Evolutionary conservation across 2,329 filamentous ascomycete species (phyloP), one percentile per base, ranked within the genome.

Genomic region (Cladophialophora immunda): DNA sequence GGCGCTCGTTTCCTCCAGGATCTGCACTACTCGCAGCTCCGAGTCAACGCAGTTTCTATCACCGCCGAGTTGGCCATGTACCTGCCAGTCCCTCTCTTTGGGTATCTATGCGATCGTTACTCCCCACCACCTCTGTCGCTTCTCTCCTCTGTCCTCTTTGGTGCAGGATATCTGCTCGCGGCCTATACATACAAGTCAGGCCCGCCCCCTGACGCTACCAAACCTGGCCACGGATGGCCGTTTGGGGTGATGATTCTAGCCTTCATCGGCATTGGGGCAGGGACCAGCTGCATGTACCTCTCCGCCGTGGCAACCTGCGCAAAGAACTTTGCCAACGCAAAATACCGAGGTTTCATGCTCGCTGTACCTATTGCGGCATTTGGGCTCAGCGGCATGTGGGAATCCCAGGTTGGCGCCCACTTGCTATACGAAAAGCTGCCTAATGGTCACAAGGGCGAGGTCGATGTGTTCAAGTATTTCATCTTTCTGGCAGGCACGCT

Each of bases 321-420:
- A 38, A 99, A 99, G 87, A 99, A 98, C 81, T 99, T 98, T 80
- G 94, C 94, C 57, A 89, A 91, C 68, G 93, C 93, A 3, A 92
- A 90, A 75, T 90, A 96, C 75, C 91, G 94, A 74, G 95, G 95
- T 0, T 81, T 99, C 58, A 94, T 96, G 67, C 84, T 99, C 63
- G 94, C 94, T 1, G 85, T 92, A 67, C 95, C 95, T 1, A 97
- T 98, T 77, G 93, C 95, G 0, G 90, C 92, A 6, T 97, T 97
- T 77, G 95, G 95, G 0, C 79, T 99, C 64, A 97, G 94, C 75
- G 93, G 94, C 56, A 94, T 99, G 91, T 97, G 95, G 92, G 86
- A 95, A 80, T 96, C 93, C 74, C 94, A 98, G 81, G 81, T 97
- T 27, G 94, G 90, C 32, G 94, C 89, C 72, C 87, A 89, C 59